Conservation (phyloP, 805 yeast species). For the Metschnikowia cerradonensis region DNA sequence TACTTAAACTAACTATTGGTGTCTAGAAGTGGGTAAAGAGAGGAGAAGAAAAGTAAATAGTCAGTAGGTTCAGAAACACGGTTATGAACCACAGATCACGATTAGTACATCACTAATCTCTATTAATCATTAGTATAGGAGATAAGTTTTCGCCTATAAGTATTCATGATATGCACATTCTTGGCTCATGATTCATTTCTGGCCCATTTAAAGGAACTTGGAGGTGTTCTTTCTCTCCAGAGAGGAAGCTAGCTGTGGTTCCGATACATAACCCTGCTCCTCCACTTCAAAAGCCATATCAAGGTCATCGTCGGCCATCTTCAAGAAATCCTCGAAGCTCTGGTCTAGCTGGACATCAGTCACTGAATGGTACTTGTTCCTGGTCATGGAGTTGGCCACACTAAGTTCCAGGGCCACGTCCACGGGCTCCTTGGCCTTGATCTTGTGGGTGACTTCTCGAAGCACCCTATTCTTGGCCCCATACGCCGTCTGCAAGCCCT, state of each 20-base stretch:
- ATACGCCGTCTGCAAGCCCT: slow-evolving; percentile 38
- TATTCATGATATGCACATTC: too few species aligned
- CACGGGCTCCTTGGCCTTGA: slow-evolving; percentile 32
- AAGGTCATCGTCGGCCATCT: slow-evolving; percentile 25
- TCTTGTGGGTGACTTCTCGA: slow-evolving; percentile 27
- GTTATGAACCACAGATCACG: too few species aligned
- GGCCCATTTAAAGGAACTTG: background rate
- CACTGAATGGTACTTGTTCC: slow-evolving; percentile 28
- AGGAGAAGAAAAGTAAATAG: too few species aligned
- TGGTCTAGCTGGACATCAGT: slow-evolving; percentile 40
- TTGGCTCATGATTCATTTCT: background rate
- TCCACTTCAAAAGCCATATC: background rate
- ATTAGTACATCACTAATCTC: too few species aligned
- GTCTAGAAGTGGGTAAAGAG: too few species aligned
- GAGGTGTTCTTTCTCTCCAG: background rate
- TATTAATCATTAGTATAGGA: too few species aligned
- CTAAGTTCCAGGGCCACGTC: slow-evolving; percentile 41
- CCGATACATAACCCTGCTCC: background rate
- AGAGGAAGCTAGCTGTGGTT: background rate
- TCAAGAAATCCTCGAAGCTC: slow-evolving; percentile 32
- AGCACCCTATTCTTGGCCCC: slow-evolving; percentile 31
- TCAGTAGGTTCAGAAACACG: too few species aligned
- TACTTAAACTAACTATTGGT: too few species aligned
- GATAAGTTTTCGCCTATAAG: too few species aligned
- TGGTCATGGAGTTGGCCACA: slow-evolving; percentile 41